Evolutionary conservation across 2,329 filamentous ascomycete genomes (phyloP), one percentile per base, ranked within the genome.

Genomic region (Aureobasidium mangrovei): DNA sequence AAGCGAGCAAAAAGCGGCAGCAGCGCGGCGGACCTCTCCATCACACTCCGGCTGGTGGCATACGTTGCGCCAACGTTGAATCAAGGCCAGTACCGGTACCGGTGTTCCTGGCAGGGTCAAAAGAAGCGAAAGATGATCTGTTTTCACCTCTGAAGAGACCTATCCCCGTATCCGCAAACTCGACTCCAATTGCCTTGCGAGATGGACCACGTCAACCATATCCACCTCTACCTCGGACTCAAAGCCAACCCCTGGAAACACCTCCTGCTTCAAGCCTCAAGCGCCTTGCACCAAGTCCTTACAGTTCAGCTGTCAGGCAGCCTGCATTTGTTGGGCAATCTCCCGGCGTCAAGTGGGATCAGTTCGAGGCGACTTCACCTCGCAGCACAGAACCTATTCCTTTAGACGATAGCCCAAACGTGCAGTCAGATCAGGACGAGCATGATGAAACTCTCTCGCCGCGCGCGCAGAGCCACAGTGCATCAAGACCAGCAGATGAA

Each of bases 111-210:
- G 42, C 36, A 12, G 28, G 36, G 7, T 40, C 42, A 8, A 40
- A 40, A 18, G 36, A 41, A 12, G 54, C 67, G 12, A 66, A 67
- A 56, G 60, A 61, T 4, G 66, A 67, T 39, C 57, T 68, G 29
- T 68, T 68, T 56, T 67, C 65, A 26, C 66, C 66, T 4, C 57
- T 67, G 10, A 67, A 67, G 58, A 18, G 36, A 35, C 53, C 53
- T 7, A 8, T 53, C 0, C 49, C 41, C 10, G 33, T n/a, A 8
- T 53, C 41, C 7, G 7, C 32, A 4, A 45, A 53, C 5, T 44
- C 41, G 8, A 53, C 49, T 10, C 49, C 49, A 1, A 5, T 31
- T 10, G 38, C 7, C 10, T 7, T 7, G 9, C 40, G 32, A 4
- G 4, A 29, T 8, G 41, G 18, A 26, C 32, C 39, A 27, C 32